Percentiles rank a stretch among this genome's conserved stretches.
phyloP scores from a whole-genome alignment of 441 rosid genomes.

The Syzygium malaccense region DNA sequence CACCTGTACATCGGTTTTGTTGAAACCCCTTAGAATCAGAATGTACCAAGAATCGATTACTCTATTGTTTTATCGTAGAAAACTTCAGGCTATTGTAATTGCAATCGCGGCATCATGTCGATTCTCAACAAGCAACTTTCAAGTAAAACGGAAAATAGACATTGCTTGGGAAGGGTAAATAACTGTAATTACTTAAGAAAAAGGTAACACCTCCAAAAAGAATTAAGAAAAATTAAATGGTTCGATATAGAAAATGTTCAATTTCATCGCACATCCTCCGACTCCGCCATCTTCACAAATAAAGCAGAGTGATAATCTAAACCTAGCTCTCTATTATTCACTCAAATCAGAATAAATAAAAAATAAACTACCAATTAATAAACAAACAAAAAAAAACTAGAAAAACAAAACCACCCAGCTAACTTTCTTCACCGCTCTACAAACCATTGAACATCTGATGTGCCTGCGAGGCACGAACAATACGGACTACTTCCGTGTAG shows the following conservation, averaged over 20 bases:
- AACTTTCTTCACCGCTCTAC: background rate
- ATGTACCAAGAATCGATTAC: too few relatives aligned
- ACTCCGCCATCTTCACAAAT: background rate
- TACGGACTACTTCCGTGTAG: too few relatives aligned
- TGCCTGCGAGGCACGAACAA: too few relatives aligned
- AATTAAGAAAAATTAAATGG: background rate
- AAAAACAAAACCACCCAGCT: background rate
- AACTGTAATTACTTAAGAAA: background rate
- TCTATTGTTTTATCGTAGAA: too few relatives aligned
- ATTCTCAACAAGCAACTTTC: background rate
- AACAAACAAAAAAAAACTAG: background rate
- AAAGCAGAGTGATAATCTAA: background rate
- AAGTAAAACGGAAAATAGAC: too few relatives aligned
- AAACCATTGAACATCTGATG: too few relatives aligned
- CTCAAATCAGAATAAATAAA: background rate
- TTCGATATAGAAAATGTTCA: background rate
- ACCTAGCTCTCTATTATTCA: background rate
- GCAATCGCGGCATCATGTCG: too few relatives aligned
- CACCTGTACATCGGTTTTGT: too few relatives aligned
- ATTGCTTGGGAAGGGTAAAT: background rate
- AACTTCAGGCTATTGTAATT: too few relatives aligned
- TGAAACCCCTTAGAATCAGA: too few relatives aligned
- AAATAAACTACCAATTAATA: too few relatives aligned
- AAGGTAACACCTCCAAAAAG: background rate
- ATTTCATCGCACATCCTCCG: background rate